Conservation (phyloP, 139 green algal genomes). For the Asterochloris erici region DNA sequence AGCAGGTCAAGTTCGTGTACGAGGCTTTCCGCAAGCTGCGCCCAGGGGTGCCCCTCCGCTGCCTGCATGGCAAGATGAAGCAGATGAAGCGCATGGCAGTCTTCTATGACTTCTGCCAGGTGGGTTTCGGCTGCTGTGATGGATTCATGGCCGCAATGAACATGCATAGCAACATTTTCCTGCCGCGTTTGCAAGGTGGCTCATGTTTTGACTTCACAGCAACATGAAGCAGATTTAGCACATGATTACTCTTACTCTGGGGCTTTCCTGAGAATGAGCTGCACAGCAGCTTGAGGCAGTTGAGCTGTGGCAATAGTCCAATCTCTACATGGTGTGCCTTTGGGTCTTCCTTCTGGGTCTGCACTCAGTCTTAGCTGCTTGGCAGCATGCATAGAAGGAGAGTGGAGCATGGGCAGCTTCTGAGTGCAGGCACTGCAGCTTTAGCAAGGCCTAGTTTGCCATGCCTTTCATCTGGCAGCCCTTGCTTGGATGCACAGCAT, state of each 20-base stretch:
- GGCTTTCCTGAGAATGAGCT: background rate
- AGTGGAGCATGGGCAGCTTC: too few relatives aligned
- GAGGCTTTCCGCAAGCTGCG: slow-evolving; percentile 89
- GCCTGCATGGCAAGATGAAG: slow-evolving; percentile 95
- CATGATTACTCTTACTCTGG: background rate
- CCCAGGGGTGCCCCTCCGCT: slow-evolving; percentile 82
- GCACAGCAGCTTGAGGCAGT: background rate
- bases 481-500: background rate
- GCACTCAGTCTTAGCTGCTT: too few relatives aligned
- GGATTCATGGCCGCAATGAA: background rate
- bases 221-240: slow-evolving; percentile 94
- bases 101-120: slow-evolving; percentile 83
- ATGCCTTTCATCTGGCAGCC: background rate
- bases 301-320: too few relatives aligned
- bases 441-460: background rate
- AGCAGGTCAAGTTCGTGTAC: slow-evolving; percentile 94
- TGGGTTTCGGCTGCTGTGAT: background rate
- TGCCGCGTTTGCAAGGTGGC: slow-evolving; percentile 57
- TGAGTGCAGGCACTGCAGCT: background rate
- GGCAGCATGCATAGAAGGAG: too few relatives aligned
- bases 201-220: slow-evolving; percentile 83
- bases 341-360: too few relatives aligned
- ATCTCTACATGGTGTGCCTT: too few relatives aligned
- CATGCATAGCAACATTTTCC: too few relatives aligned
- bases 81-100: slow-evolving; percentile 86